These are phyloP conservation scores for Eustoma russellianum DNA, from an alignment of 257 asterid species.

Conservation along the genomic window DNA sequence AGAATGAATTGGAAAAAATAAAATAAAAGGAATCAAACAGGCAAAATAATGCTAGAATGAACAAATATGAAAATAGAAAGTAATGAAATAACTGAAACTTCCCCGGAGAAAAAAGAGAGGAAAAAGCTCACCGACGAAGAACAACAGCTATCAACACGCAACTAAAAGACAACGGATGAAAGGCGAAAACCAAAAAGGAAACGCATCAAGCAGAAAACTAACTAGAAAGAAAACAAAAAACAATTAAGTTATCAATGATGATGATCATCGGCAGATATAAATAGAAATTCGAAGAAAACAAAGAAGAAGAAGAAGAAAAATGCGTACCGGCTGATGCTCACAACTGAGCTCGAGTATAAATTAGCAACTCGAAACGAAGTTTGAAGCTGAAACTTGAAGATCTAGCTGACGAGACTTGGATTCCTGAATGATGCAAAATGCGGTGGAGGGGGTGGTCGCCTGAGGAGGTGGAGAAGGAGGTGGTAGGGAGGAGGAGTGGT, in stretches of 20 bases:
- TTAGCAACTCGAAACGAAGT: background rate
- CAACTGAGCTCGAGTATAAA: background rate
- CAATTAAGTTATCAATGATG: no score
- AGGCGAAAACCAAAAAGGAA: no score
- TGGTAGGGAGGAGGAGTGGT: constrained; percentile 1
- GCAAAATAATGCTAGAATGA: background rate
- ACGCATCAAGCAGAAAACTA: no score
- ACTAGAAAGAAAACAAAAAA: no score
- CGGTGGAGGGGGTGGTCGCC: constrained; percentile 5
- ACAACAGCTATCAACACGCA: no score
- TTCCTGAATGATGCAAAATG: constrained; percentile 6
- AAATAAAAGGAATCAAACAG: constrained; percentile 1
- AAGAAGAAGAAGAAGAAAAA: background rate
- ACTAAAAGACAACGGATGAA: no score
- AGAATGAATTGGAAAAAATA: constrained; percentile 6
- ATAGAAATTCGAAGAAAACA: background rate
- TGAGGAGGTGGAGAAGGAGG: constrained; percentile 23
- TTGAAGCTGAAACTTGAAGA: constrained; percentile 8
- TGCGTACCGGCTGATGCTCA: no score
- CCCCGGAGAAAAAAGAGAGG: background rate
- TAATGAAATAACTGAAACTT: constrained; percentile 15
- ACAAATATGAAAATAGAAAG: background rate
- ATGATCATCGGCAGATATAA: background rate
- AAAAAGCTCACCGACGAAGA: no score
- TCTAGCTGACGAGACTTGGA: constrained; percentile 13